These are phyloP conservation scores for Vigna unguiculata DNA, from an alignment of 306 rosid species.

Conservation along the genomic window DNA sequence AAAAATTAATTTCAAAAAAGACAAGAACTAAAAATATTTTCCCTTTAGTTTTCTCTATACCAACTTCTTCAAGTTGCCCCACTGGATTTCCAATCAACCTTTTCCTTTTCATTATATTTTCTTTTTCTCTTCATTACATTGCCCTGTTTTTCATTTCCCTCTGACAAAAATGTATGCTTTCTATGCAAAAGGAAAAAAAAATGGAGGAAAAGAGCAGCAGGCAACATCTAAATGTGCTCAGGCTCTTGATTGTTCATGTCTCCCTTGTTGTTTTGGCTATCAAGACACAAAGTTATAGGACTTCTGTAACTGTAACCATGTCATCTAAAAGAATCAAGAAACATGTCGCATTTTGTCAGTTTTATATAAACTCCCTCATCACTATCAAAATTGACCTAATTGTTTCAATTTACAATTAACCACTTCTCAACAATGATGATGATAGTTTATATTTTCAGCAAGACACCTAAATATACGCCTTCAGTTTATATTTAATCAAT, in stretches of 20 bases:
- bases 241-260: slow-evolving; percentile 31
- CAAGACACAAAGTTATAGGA: slow-evolving; percentile 10
- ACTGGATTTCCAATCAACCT: slow-evolving; percentile 41
- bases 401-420: neutral
- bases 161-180: slow-evolving; percentile 33
- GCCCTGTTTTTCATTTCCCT: slow-evolving; percentile 6
- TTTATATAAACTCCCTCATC: neutral
- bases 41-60: neutral
- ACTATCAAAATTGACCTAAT: neutral
- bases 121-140: slow-evolving; percentile 6
- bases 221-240: slow-evolving; percentile 11
- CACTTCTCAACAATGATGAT: too few relatives aligned
- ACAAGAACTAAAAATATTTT: neutral
- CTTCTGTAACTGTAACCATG: neutral
- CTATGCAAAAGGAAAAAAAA: slow-evolving; percentile 23
- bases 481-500: too few relatives aligned
- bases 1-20: too few relatives aligned
- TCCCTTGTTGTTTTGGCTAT: neutral
- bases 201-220: slow-evolving; percentile 26
- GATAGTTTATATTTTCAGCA: too few relatives aligned
- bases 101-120: slow-evolving; percentile 27
- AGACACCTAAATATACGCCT: too few relatives aligned
- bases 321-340: neutral
- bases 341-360: neutral
- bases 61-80: slow-evolving; percentile 39